These are phyloP conservation scores for Amanita polypyramis DNA, from an alignment of 768 basidiomycete genomes.

Conservation along the genomic window DNA sequence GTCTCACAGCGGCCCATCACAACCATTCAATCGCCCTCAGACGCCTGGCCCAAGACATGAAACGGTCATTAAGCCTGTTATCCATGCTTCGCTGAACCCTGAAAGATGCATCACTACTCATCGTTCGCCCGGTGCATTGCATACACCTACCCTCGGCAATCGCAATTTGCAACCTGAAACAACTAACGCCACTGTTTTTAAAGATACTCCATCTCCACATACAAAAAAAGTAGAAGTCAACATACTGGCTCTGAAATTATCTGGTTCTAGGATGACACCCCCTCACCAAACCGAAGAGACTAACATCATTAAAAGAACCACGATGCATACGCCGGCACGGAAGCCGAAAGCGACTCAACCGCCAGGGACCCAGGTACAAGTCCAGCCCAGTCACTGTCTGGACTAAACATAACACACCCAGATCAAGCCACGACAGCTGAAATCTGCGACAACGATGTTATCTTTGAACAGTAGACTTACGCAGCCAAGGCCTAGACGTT, in stretches of 20 bases:
- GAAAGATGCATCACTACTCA: neutral
- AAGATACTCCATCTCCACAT: too few relatives aligned
- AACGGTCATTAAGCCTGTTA: neutral
- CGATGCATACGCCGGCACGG: neutral
- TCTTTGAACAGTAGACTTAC: conserved; percentile 7
- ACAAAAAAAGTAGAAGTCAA: too few relatives aligned
- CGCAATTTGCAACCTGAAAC: neutral
- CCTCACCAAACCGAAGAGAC: neutral
- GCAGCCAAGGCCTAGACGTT: conserved; percentile 10
- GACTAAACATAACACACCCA: neutral
- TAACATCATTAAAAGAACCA: neutral
- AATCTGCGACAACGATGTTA: neutral
- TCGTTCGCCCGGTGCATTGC: too few relatives aligned
- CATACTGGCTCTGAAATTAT: too few relatives aligned
- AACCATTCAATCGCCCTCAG: neutral
- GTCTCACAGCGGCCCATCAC: too few relatives aligned
- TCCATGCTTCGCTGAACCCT: neutral
- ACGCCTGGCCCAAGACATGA: neutral
- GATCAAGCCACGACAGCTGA: neutral
- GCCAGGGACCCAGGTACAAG: neutral
- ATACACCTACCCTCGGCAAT: neutral
- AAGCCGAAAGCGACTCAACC: neutral
- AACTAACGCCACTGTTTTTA: too few relatives aligned
- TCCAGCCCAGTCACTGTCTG: neutral
- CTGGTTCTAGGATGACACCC: neutral